Evolutionary conservation across 768 basidiomycete species (phyloP), one percentile per base, ranked within the genome.

Genomic region (Leccinum subgranulosum): DNA sequence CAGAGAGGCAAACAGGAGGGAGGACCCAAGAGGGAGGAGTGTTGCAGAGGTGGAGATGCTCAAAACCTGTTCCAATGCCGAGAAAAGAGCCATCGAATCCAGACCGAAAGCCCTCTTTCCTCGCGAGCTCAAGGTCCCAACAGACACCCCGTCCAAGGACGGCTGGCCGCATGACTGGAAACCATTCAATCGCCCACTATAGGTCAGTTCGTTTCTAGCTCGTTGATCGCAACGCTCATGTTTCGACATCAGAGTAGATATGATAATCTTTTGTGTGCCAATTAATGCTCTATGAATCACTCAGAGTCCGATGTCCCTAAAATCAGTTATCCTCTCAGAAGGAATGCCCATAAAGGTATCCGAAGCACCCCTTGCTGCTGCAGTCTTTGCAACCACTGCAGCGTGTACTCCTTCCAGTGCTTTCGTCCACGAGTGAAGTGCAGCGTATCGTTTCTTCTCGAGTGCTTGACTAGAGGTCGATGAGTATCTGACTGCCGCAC

Each of bases 131-230:
- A 84, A 86, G 61, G 80, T 91, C 49, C 94, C 95, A 46, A 84
- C 89, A 5, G 94, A 96, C 67, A 94, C 90, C 7, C 89, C 92
- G 3, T 81, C 88, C 25, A 83, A 81, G 54, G 78, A 80, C 45
- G 92, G 92, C 4, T 96, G 94, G 94, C 84, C 86, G 53, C 88
- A 94, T 66, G 84, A 87, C n/a, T 95, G 87, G 84, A 90, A 81
- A 54, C 81, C 88, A 49, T 84, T 85, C 66, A 73, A 79, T 57
- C 77, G 81, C 39, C 82, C 83, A 28, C 57, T 82, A 58, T 69
- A 69, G 64, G 69, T 70, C 15, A 31, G 61, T 3, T 3, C 10
- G 1, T n/a, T 21, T 41, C 28, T 14, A 17, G 12, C 3, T 51
- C 27, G 28, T 34, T 28, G 6, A 15, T 15, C 48, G 1, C 7